Evolutionary conservation across 768 basidiomycete species (phyloP).

Genomic region (Neoboletus subvelutipes): DNA sequence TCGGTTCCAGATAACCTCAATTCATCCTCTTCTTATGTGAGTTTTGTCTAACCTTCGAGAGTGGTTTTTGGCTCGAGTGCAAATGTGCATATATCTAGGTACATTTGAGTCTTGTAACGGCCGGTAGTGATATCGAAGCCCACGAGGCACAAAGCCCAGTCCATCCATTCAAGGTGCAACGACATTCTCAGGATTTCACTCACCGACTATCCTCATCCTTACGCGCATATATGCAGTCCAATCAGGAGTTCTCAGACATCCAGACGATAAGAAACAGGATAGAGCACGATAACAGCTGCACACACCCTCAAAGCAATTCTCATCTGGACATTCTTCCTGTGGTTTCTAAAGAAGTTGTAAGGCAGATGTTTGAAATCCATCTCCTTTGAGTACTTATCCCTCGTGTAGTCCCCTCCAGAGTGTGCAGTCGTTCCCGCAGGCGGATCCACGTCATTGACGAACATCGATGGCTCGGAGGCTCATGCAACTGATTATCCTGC

Average conservation of each 20-base stretch:
- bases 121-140: not conserved
- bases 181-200: not conserved
- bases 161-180: constrained; percentile 7
- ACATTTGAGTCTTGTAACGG: not conserved
- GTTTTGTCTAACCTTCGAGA: not conserved
- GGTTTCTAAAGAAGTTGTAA: constrained; percentile 10
- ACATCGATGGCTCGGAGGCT: not conserved
- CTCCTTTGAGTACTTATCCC: constrained; percentile 1
- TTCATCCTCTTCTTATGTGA: not conserved
- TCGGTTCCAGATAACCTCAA: not conserved
- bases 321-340: not conserved
- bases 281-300: not conserved
- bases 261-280: not conserved
- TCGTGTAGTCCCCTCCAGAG: constrained; percentile 1
- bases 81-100: constrained; percentile 19
- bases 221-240: constrained; percentile 24
- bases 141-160: not conserved
- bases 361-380: constrained; percentile 1
- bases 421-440: not conserved
- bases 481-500: not conserved
- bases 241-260: not conserved
- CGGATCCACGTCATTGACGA: not conserved
- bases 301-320: not conserved
- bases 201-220: not conserved
- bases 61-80: not conserved